Conservation (phyloP, 805 yeast genomes). For the Nakazawaea holstii region DNA sequence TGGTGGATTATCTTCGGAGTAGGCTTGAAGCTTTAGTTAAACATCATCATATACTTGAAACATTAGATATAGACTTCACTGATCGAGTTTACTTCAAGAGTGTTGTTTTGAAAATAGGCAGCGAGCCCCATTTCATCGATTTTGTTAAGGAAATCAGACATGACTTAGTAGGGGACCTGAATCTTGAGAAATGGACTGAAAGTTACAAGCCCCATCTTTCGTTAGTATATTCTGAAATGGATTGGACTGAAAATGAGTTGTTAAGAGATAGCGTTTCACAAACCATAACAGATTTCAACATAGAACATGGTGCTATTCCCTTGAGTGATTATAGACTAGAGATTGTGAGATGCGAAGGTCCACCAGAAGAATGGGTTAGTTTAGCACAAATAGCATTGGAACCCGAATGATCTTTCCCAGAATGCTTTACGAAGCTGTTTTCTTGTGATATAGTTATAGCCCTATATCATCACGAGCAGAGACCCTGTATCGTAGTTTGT, state of each 20-base stretch:
- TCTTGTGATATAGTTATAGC: too few relatives aligned
- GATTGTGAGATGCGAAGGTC: conserved; percentile 1
- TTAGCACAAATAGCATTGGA: neutral
- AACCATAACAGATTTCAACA: neutral
- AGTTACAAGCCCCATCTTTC: conserved; percentile 2
- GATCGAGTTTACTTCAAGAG: neutral
- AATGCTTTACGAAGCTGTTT: too few relatives aligned
- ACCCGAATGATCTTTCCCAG: neutral
- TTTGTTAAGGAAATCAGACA: neutral
- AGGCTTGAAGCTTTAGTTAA: neutral
- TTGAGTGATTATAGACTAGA: neutral
- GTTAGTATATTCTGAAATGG: neutral
- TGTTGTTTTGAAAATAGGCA: neutral
- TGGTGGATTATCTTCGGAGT: neutral
- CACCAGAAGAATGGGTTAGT: neutral
- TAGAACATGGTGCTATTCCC: neutral
- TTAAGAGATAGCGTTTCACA: neutral
- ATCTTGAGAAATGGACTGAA: neutral
- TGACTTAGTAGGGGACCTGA: neutral
- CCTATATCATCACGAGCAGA: too few relatives aligned
- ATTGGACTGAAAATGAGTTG: neutral
- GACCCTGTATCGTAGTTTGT: too few relatives aligned
- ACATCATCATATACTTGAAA: neutral
- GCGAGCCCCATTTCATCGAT: neutral
- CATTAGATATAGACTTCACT: neutral